These are phyloP conservation scores for Elsinoe ampelina DNA, from an alignment of 2,329 filamentous ascomycete species.

Conservation along the genomic window DNA sequence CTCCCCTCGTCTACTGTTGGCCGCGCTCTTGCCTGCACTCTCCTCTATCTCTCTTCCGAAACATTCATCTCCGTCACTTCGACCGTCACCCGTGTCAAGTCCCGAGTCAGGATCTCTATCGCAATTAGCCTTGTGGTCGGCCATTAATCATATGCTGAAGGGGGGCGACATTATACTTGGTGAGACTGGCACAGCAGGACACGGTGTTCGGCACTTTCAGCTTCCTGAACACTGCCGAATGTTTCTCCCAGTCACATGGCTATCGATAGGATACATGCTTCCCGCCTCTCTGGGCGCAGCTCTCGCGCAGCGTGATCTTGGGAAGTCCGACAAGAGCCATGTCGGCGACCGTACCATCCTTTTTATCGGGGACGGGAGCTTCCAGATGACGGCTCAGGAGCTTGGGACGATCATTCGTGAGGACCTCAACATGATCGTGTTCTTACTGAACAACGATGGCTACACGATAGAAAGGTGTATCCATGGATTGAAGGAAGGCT, in stretches of 20 bases:
- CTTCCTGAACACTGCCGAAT: conserved; percentile 50
- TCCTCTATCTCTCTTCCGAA: conserved; percentile 18
- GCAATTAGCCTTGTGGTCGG: conserved; percentile 21
- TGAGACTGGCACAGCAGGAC: conserved; percentile 30
- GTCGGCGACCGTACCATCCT: conserved; percentile 46
- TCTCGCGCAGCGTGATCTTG: conserved; percentile 23
- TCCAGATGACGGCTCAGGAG: conserved; percentile 62
- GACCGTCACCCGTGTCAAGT: neutral
- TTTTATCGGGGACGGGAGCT: conserved; percentile 77
- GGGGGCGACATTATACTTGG: conserved; percentile 21
- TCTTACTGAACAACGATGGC: conserved; percentile 39
- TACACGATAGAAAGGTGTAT: conserved; percentile 41
- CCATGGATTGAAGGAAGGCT: conserved; percentile 40
- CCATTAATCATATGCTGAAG: conserved; percentile 18
- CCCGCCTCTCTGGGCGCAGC: conserved; percentile 20
- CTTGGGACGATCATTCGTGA: conserved; percentile 51
- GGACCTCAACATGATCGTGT: conserved; percentile 29
- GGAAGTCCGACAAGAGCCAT: conserved; percentile 28
- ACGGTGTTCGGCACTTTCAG: conserved; percentile 43
- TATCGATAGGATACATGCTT: conserved; percentile 26
- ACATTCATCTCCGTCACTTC: conserved; percentile 16
- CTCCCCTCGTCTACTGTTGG: conserved; percentile 54
- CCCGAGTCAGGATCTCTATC: conserved; percentile 14
- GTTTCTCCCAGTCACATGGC: conserved; percentile 36
- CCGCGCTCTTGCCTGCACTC: conserved; percentile 45